Base-by-base conservation (phyloP, 2,329 filamentous ascomycete species). In the Penicillium griseofulvum region DNA sequence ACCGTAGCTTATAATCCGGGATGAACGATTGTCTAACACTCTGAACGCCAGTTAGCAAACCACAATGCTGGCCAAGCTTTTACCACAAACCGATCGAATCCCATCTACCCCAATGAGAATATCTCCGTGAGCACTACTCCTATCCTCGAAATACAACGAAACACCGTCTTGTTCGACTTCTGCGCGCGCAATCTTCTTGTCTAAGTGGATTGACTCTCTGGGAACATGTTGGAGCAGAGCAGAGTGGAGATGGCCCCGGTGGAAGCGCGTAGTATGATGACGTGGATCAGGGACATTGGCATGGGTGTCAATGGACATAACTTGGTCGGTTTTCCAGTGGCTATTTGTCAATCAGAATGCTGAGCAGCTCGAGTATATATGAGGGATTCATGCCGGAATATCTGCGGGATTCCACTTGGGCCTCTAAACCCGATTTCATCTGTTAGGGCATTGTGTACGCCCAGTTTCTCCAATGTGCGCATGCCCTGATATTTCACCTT, bases 61-160 rank as follows among this genome's bases (percentile, higher is more conserved):
- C 11, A 8, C 7, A 38, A 11, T n/a, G 3, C 12, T 4, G 11
- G 6, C 2, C 6, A 2, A 8, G 8, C 14, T 5, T 6, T 10
- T 68, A 12, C 74, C 70, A 24, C 80, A 74, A 2, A 73, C 69
- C 19, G 79, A 82, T 60, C 80, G 78, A 44, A 83, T 78, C 37
- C 82, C 82, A 64, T 84, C 81, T 0, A 80, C 77, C 1, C 80
- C 81, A 16, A 84, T 72, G 24, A 83, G 62, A 38, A 82, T 65
- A 58, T 83, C 79, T 0, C 78, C 79, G 0, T 66, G 63, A 0
- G 71, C 70, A 3, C 65, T 71, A 0, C 72, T 75, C 6, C 78
- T 80, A 60, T 83, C 81, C n/a, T 73, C 67, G 60, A 84, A 83
- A 26, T 62, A 62, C 0, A 83, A 54, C 16, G 54, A 64, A 0